Evolutionary conservation across 306 rosid genomes (phyloP), one percentile per base, ranked within the genome.

Genomic region (Betula pendula): DNA sequence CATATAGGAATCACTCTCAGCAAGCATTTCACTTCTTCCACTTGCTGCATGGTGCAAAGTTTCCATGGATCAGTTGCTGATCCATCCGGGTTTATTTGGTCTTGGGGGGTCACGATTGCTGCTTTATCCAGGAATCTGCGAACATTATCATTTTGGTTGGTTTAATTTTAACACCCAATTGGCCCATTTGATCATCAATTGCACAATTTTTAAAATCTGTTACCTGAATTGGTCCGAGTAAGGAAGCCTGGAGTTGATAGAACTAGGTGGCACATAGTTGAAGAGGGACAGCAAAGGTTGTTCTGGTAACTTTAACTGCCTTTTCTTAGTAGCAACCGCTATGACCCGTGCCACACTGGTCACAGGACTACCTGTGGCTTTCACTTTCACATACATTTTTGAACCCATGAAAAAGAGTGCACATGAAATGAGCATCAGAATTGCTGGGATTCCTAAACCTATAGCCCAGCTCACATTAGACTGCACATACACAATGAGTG

Each of bases 141-240:
- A n/a, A 76, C 47, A 33, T 13, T 59, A 33, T n/a, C 33, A 75
- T 29, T 71, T 17, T 42, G 6, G 60, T 65, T 49, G 59, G 55
- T 27, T 38, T 33, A 11, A 15, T 58, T 19, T 35, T 44, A 20
- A 71, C 20, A 74, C 72, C 31, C 43, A 16, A 22, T 15, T 71
- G 56, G 11, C 10, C 6, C 11, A 24, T 31, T n/a, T 47, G 43
- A 69, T 38, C 78, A 65, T 29, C 65, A 71, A 71, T 56, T 31
- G 55, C 20, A 70, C 71, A 78, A 66, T 71, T 24, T 20, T 71
- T 45, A 40, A 59, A 15, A 6, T 4, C 1, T 4, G 15, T 73
- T 80, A 94, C 98, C 96, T 87, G 91, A 94, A 94, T 31, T 90
- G 97, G 56, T 86, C 62, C n/a, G 97, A 85, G 78, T 85, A 80